Conservation (phyloP, 371 early-diverging fungal species). For the Mortierella sp. region DNA sequence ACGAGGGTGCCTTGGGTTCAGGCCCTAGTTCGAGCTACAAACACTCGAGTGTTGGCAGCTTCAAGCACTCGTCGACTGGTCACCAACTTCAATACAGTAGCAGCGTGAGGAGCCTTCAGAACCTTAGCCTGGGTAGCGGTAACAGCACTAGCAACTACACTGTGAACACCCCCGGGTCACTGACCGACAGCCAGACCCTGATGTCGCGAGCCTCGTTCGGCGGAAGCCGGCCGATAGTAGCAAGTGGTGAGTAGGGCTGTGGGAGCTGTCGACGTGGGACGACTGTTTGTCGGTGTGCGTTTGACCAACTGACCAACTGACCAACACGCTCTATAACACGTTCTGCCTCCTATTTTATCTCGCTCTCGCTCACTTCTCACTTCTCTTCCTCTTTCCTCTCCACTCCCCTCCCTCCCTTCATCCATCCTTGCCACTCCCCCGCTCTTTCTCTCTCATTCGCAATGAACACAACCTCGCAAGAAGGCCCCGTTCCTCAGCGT, state of each 20-base stretch:
- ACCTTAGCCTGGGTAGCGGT: not conserved
- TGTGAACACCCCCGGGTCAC: not conserved
- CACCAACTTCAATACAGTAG: constrained; percentile 19
- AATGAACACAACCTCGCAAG: constrained; percentile 8
- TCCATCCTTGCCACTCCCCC: not conserved
- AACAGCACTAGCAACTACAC: constrained; percentile 9
- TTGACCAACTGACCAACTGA: constrained; percentile 1
- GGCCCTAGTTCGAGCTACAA: constrained; percentile 7
- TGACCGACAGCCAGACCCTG: constrained; percentile 17
- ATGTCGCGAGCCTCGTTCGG: constrained; percentile 28
- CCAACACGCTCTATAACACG: not conserved
- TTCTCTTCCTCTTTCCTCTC: not conserved
- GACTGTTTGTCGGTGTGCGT: no score
- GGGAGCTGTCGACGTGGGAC: no score
- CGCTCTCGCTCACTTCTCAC: not conserved
- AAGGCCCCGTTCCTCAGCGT: constrained; percentile 43
- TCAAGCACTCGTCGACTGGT: constrained; percentile 19
- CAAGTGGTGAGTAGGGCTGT: constrained; percentile 8
- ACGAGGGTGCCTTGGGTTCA: constrained; percentile 14
- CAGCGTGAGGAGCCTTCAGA: constrained; percentile 14
- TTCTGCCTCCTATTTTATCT: constrained; percentile 14
- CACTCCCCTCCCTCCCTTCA: constrained; percentile 3
- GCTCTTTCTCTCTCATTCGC: not conserved
- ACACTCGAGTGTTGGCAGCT: constrained; percentile 11
- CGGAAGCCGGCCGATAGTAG: constrained; percentile 10